These are phyloP conservation scores for Gymnopilus junonius DNA, from an alignment of 768 basidiomycete genomes.

Conservation along the genomic window DNA sequence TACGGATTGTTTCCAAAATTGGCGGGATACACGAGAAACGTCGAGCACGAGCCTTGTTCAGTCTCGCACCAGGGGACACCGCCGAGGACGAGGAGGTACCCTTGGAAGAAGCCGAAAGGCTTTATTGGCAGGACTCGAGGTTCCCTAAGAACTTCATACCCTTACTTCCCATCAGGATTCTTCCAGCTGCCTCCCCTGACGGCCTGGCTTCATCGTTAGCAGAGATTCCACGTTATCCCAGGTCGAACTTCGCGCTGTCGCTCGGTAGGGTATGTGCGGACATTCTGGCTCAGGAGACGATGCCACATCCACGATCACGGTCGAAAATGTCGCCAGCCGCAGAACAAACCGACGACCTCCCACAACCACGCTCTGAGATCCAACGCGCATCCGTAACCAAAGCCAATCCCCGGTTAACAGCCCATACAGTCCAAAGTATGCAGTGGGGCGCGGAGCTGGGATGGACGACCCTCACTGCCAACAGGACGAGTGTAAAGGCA, in stretches of 20 bases:
- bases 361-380: slow-evolving; percentile 36
- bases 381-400: slow-evolving; percentile 57
- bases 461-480: slow-evolving; percentile 90
- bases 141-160: slow-evolving; percentile 58
- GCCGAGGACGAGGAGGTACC: slow-evolving; percentile 6
- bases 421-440: slow-evolving; percentile 79
- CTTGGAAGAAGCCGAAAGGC: slow-evolving; percentile 37
- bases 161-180: slow-evolving; percentile 60
- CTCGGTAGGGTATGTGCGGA: slow-evolving; percentile 56
- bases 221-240: background rate
- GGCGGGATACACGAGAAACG: slow-evolving; percentile 71
- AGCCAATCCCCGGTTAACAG: slow-evolving; percentile 64
- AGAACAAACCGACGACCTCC: slow-evolving; percentile 19
- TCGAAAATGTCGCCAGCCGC: slow-evolving; percentile 4
- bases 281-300: slow-evolving; percentile 54
- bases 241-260: slow-evolving; percentile 44
- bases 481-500: slow-evolving; percentile 75
- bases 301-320: slow-evolving; percentile 36
- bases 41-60: slow-evolving; percentile 66
- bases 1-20: slow-evolving; percentile 78
- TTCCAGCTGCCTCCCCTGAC: slow-evolving; percentile 32
- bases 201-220: background rate
- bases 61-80: slow-evolving; percentile 9
- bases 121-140: slow-evolving; percentile 70
- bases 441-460: slow-evolving; percentile 67